Percentiles rank a stretch among this genome's conserved stretches.
Evolutionary conservation across 805 yeast genomes (phyloP).

Genomic region (Maudiozyma pseudohumilis): DNA sequence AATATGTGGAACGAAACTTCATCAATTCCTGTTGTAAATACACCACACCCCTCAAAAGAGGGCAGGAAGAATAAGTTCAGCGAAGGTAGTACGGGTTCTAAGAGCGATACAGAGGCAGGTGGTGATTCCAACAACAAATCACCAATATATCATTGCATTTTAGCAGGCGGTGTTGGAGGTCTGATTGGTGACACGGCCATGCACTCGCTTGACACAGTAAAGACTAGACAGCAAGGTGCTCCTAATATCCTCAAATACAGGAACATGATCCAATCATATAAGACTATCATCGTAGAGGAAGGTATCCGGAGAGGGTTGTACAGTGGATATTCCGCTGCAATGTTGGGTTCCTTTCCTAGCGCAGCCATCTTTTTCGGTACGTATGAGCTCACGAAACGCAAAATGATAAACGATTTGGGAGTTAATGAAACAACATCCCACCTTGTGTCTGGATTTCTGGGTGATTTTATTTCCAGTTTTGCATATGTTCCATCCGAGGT

Average conservation of each 20-base stretch:
- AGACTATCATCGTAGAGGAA: constrained; percentile 70
- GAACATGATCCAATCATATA: constrained; percentile 66
- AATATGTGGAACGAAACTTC: constrained; percentile 10
- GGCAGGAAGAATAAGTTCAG: too few relatives aligned
- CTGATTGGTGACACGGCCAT: constrained; percentile 82
- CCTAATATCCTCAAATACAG: constrained; percentile 52
- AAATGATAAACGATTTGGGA: constrained; percentile 49
- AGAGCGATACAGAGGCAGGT: too few relatives aligned
- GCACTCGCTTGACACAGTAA: constrained; percentile 96
- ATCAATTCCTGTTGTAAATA: constrained; percentile 9
- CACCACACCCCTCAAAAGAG: constrained; percentile 2
- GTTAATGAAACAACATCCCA: constrained; percentile 74
- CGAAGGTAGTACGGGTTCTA: too few relatives aligned
- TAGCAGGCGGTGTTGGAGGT: constrained; percentile 89
- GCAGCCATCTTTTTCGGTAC: constrained; percentile 92
- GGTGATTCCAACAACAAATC: constrained; percentile 1
- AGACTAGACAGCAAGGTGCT: constrained; percentile 96
- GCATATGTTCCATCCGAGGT: constrained; percentile 95
- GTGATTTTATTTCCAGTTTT: constrained; percentile 81
- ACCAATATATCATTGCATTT: constrained; percentile 13
- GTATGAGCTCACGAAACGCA: constrained; percentile 73
- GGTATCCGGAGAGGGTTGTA: constrained; percentile 79
- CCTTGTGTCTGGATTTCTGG: constrained; percentile 80
- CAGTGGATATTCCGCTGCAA: constrained; percentile 87
- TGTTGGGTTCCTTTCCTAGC: constrained; percentile 86